Evolutionary conservation across 2,329 filamentous ascomycete genomes (phyloP).

Genomic region (Pseudopyrenochaeta lycopersici): DNA sequence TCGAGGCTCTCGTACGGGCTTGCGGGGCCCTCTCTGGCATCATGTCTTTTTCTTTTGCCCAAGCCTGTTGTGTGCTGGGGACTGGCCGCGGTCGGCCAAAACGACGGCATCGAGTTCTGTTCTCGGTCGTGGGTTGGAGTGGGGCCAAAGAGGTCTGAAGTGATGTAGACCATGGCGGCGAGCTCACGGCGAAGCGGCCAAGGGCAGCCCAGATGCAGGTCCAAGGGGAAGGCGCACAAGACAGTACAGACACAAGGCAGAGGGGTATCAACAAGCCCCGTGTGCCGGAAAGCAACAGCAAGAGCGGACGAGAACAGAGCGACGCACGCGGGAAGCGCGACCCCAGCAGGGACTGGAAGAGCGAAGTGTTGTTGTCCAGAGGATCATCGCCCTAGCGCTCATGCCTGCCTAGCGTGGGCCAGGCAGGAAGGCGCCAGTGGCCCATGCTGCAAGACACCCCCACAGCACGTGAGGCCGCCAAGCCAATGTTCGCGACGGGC

Average conservation of each 20-base stretch:
- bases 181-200: slow-evolving; percentile 19
- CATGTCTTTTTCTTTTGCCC: slow-evolving; percentile 43
- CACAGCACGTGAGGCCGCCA: slow-evolving; percentile 34
- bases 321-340: neutral
- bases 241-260: neutral
- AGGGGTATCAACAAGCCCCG: slow-evolving; percentile 1
- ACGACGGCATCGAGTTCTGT: slow-evolving; percentile 8
- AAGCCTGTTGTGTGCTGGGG: slow-evolving; percentile 25
- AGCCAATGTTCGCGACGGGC: slow-evolving; percentile 18
- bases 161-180: slow-evolving; percentile 46
- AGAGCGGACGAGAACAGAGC: slow-evolving; percentile 2
- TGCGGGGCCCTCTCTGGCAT: slow-evolving; percentile 18
- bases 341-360: neutral
- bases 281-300: neutral
- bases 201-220: slow-evolving; percentile 8
- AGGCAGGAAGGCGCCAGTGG: slow-evolving; percentile 5
- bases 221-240: slow-evolving; percentile 7
- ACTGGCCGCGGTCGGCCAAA: slow-evolving; percentile 32
- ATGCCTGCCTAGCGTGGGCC: slow-evolving; percentile 30
- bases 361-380: slow-evolving; percentile 19
- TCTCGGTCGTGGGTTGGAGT: slow-evolving; percentile 18
- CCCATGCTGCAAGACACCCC: slow-evolving; percentile 10
- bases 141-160: slow-evolving; percentile 44
- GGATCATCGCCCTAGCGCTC: slow-evolving; percentile 20
- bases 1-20: slow-evolving; percentile 14